A percentile compares a stretch with the other conserved stretches of the same genome.
Conservation (phyloP, 2,329 filamentous ascomycete genomes). For the Sarocladium oryzae region DNA sequence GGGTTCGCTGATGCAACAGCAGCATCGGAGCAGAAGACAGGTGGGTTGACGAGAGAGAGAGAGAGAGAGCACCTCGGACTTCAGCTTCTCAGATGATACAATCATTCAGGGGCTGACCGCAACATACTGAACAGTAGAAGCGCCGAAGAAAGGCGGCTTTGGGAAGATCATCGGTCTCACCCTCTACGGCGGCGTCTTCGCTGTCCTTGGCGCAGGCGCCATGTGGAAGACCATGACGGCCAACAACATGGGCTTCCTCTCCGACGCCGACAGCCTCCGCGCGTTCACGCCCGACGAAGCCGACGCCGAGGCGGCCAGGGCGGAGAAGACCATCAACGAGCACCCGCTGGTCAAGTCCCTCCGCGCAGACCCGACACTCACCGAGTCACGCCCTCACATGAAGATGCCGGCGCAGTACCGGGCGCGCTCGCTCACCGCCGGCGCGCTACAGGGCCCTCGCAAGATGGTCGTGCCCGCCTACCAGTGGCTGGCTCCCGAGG, state of each 20-base stretch:
- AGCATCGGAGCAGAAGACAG: neutral
- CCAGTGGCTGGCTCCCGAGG: slow-evolving; percentile 64
- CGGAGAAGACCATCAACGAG: slow-evolving; percentile 67
- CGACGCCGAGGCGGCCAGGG: slow-evolving; percentile 47
- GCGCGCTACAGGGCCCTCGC: slow-evolving; percentile 67
- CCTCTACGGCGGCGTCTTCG: slow-evolving; percentile 24
- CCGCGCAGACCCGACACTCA: slow-evolving; percentile 58
- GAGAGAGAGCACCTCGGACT: too few relatives aligned
- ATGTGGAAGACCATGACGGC: slow-evolving; percentile 30
- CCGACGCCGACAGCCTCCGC: slow-evolving; percentile 65
- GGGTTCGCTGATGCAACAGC: slow-evolving; percentile 5
- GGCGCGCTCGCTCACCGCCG: slow-evolving; percentile 71
- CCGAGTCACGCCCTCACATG: slow-evolving; percentile 77
- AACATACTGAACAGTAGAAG: too few relatives aligned
- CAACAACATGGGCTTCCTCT: slow-evolving; percentile 32
- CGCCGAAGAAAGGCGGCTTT: slow-evolving; percentile 12
- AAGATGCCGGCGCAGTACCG: slow-evolving; percentile 71
- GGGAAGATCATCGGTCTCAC: slow-evolving; percentile 19
- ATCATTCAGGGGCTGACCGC: too few relatives aligned
- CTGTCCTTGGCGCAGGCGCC: slow-evolving; percentile 24
- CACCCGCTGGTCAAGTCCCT: slow-evolving; percentile 70
- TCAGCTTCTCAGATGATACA: too few relatives aligned
- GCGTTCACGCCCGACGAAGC: slow-evolving; percentile 49
- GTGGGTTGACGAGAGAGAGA: too few relatives aligned
- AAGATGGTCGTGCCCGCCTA: slow-evolving; percentile 77